These are phyloP conservation scores for Botrytis paeoniae DNA, from an alignment of 2,329 filamentous ascomycete species.

Conservation along the genomic window DNA sequence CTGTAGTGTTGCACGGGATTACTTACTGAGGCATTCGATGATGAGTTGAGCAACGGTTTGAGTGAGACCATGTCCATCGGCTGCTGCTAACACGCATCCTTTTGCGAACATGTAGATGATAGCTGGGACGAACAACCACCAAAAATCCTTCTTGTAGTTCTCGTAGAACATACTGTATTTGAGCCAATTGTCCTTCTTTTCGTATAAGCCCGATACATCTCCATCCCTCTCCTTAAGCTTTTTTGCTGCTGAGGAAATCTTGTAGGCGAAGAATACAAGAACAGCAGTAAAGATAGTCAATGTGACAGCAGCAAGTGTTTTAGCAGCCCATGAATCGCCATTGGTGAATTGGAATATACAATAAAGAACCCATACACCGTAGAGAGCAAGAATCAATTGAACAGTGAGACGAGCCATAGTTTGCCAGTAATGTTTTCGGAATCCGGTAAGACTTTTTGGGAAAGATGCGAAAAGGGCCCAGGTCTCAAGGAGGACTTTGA, in stretches of 20 bases:
- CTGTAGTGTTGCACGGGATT: not conserved
- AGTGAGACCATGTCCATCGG: slow-evolving; percentile 77
- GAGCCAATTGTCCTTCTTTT: slow-evolving; percentile 86
- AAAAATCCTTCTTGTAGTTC: slow-evolving; percentile 88
- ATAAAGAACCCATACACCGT: slow-evolving; percentile 93
- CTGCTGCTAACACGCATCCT: slow-evolving; percentile 79
- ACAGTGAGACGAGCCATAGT: slow-evolving; percentile 86
- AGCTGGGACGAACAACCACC: slow-evolving; percentile 91
- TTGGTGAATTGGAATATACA: slow-evolving; percentile 93
- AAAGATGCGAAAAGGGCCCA: slow-evolving; percentile 91
- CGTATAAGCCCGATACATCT: slow-evolving; percentile 70
- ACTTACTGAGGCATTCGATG: slow-evolving; percentile 63
- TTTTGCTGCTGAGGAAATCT: slow-evolving; percentile 74
- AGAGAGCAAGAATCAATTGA: slow-evolving; percentile 83
- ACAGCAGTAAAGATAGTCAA: slow-evolving; percentile 76
- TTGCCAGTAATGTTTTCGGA: slow-evolving; percentile 96
- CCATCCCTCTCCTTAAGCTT: slow-evolving; percentile 74
- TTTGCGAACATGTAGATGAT: slow-evolving; percentile 91
- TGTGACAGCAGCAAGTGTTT: slow-evolving; percentile 76
- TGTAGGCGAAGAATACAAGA: slow-evolving; percentile 78
- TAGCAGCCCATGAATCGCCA: slow-evolving; percentile 92
- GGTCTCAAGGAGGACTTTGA: slow-evolving; percentile 86
- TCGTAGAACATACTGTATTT: slow-evolving; percentile 99
- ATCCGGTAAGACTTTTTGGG: slow-evolving; percentile 72
- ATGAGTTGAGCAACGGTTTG: slow-evolving; percentile 79